These are phyloP conservation scores for Logfia minima DNA, from an alignment of 129 eudicot genomes.

Conservation along the genomic window DNA sequence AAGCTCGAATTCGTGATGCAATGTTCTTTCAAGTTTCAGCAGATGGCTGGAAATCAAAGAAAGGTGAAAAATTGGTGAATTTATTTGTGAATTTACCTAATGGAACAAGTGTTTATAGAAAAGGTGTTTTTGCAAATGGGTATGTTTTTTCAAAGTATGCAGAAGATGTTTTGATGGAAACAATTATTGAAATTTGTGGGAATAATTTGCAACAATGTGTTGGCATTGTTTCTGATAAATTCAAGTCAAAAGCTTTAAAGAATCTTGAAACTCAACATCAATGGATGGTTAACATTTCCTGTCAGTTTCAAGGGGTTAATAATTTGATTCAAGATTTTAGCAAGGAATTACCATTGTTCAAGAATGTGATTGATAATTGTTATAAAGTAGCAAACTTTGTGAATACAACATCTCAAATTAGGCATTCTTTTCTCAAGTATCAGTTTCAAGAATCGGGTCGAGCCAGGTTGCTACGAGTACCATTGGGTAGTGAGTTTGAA, in stretches of 20 bases:
- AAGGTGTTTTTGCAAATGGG: conserved; percentile 73
- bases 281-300: conserved; percentile 88
- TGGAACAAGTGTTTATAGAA: conserved; percentile 78
- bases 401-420: conserved; percentile 58
- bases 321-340: conserved; percentile 75
- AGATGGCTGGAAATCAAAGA: conserved; percentile 73
- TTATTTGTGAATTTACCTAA: conserved; percentile 82
- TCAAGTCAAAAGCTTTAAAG: conserved; percentile 77
- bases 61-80: conserved; percentile 62
- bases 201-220: conserved; percentile 67
- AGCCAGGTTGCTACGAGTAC: conserved; percentile 62
- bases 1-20: conserved; percentile 78
- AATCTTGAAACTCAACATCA: conserved; percentile 79
- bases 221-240: conserved; percentile 90
- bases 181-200: conserved; percentile 70
- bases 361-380: conserved; percentile 71
- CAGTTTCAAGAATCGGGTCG: conserved; percentile 79
- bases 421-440: conserved; percentile 66
- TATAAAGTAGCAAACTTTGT: conserved; percentile 66
- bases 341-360: conserved; percentile 82
- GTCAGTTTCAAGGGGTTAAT: conserved; percentile 75
- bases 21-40: conserved; percentile 81
- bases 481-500: conserved; percentile 42
- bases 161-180: conserved; percentile 82
- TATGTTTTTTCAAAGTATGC: conserved; percentile 78